phyloP scores from a whole-genome alignment of 2,329 filamentous ascomycete species.

The Pseudocercospora fuligena region DNA sequence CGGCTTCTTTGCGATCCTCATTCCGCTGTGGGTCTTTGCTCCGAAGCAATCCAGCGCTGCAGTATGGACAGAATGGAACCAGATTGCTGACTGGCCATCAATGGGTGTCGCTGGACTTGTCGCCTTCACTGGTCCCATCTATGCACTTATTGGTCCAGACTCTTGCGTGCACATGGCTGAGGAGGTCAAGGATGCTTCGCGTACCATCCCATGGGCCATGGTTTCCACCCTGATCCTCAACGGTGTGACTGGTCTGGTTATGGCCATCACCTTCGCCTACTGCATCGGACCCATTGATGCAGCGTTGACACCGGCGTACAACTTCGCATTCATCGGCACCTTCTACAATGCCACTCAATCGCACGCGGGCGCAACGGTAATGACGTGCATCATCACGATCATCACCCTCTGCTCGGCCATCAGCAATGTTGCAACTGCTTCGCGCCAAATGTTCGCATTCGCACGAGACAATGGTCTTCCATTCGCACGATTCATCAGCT shows the following conservation, averaged over 20 bases:
- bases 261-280: slow-evolving; percentile 48
- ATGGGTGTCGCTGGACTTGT: slow-evolving; percentile 36
- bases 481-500: slow-evolving; percentile 36
- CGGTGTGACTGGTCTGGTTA: slow-evolving; percentile 47
- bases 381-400: slow-evolving; percentile 44
- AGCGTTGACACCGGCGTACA: slow-evolving; percentile 30
- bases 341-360: slow-evolving; percentile 45
- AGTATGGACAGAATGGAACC: slow-evolving; percentile 35
- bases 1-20: slow-evolving; percentile 40
- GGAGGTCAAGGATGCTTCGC: slow-evolving; percentile 40
- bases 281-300: slow-evolving; percentile 42
- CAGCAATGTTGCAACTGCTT: slow-evolving; percentile 46
- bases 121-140: slow-evolving; percentile 31
- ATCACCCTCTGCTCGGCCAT: slow-evolving; percentile 48
- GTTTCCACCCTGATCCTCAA: slow-evolving; percentile 48
- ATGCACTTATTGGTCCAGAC: slow-evolving; percentile 31
- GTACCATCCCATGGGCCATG: slow-evolving; percentile 46
- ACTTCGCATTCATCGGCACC: slow-evolving; percentile 41
- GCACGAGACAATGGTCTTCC: slow-evolving; percentile 51
- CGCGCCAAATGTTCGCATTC: slow-evolving; percentile 50
- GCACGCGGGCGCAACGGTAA: slow-evolving; percentile 40
- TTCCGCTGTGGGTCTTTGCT: slow-evolving; percentile 39
- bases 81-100: slow-evolving; percentile 32
- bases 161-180: slow-evolving; percentile 36
- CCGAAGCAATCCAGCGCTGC: slow-evolving; percentile 29